A percentile compares a stretch with the other conserved stretches of the same genome.
Evolutionary conservation across 148 eudicot species (phyloP).

Genomic region (Nepenthes gracilis): DNA sequence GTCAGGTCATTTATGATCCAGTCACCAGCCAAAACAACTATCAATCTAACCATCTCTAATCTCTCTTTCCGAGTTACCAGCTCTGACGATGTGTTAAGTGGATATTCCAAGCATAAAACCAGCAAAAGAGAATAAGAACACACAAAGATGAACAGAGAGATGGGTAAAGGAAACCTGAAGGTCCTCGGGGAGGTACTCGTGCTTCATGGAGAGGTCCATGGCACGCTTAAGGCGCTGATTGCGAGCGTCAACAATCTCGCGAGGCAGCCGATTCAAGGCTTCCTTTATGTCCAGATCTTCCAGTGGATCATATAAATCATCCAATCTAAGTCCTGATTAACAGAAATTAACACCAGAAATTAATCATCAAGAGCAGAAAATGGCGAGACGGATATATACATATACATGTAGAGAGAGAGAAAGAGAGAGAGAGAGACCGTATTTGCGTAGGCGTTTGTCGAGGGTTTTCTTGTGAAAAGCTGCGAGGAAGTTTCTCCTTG

Average conservation of each 20-base stretch:
- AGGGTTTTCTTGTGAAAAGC: conserved; percentile 60
- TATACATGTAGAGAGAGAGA: too few relatives aligned
- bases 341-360: neutral
- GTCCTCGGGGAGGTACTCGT: conserved; percentile 61
- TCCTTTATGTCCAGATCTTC: conserved; percentile 77
- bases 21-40: too few relatives aligned
- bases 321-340: conserved; percentile 63
- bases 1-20: too few relatives aligned
- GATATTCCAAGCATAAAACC: neutral
- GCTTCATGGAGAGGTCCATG: conserved; percentile 90
- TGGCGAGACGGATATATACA: too few relatives aligned
- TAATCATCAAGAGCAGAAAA: too few relatives aligned
- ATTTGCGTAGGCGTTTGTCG: conserved; percentile 60
- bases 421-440: conserved; percentile 24
- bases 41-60: too few relatives aligned
- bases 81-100: too few relatives aligned
- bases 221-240: conserved; percentile 92
- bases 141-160: neutral
- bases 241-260: conserved; percentile 84
- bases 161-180: conserved; percentile 49
- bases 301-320: conserved; percentile 70
- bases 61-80: too few relatives aligned
- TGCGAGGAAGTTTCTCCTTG: conserved; percentile 65
- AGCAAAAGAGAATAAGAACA: neutral
- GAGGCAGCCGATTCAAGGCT: conserved; percentile 70